phyloP scores from a whole-genome alignment of 2,329 filamentous ascomycete genomes.

The Berkeleyomyces basicola region DNA sequence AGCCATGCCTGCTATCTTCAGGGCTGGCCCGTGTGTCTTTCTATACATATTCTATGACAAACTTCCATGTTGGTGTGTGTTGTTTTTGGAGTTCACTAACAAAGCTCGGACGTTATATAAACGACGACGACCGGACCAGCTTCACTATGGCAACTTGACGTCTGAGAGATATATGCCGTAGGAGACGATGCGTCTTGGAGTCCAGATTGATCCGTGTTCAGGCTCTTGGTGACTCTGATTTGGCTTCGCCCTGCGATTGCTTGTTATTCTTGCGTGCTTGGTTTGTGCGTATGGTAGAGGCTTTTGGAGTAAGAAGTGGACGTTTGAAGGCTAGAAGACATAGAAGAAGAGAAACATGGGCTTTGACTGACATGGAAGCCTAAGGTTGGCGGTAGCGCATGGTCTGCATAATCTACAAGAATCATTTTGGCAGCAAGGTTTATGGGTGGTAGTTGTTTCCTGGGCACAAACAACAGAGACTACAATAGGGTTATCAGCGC shows the following conservation, averaged over 20 bases:
- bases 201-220: not conserved
- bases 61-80: not conserved
- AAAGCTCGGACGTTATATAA: not conserved
- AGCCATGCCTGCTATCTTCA: not conserved
- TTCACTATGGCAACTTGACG: not conserved
- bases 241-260: not conserved
- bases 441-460: not conserved
- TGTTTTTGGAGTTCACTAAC: not conserved
- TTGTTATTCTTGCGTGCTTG: not conserved
- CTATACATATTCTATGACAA: not conserved
- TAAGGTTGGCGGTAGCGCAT: not conserved
- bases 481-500: too few relatives aligned
- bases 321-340: not conserved
- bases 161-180: not conserved
- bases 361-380: not conserved
- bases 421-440: not conserved
- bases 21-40: not conserved
- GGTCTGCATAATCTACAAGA: not conserved
- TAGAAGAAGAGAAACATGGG: not conserved
- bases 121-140: not conserved
- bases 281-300: not conserved
- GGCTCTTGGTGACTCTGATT: not conserved
- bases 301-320: not conserved
- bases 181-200: not conserved
- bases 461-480: too few relatives aligned